Base-by-base conservation (phyloP, 2,329 filamentous ascomycete genomes). In the Epichloe aotearoae region DNA sequence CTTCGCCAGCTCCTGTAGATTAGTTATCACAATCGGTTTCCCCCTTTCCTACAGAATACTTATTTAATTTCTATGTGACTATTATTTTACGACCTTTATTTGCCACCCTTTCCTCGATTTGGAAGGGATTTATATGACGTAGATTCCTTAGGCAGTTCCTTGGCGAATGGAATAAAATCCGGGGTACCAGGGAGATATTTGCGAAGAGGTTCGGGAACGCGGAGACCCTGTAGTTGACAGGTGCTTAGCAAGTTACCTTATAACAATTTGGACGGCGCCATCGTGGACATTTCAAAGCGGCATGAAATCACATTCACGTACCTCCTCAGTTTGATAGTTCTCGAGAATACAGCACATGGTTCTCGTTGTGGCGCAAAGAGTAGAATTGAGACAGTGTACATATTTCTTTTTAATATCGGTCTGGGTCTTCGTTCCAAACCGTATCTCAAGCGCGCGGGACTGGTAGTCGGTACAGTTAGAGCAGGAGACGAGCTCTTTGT, bases 381-480 rank as follows among this genome's bases (percentile, higher is more conserved):
- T 95, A 55, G 86, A 86, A 71, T 96, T 96, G 54, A 96, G 74
- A 40, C 86, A 88, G 69, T 98, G 93, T 38, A 95, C 90, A 65
- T 96, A 98, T 58, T 88, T 84, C 79, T 97, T 98, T 68, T 66
- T 84, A 52, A 78, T 76, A 57, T 90, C 88, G 30, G 83, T 90
- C 68, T 86, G 83, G 65, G 84, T 86, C 77, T 96, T 97, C 54
- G 82, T 76, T 46, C 93, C 91, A 61, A 84, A 95, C 53, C 93
- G 81, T 60, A 98, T 95, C 68, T 97, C 91, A 12, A 98, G 77
- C 59, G 89, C 90, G 51, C 93, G 80, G 23, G 88, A 89, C 74
- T 98, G 93, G 74, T 97, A 97, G 66, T 97, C 91, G 43, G 88
- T 95, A 74, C 93, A 98, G 73, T 98, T 98, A 54, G 88, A 95